Evolutionary conservation across 306 rosid genomes (phyloP), one percentile per base, ranked within the genome.

Genomic region (Carpinus fangiana): DNA sequence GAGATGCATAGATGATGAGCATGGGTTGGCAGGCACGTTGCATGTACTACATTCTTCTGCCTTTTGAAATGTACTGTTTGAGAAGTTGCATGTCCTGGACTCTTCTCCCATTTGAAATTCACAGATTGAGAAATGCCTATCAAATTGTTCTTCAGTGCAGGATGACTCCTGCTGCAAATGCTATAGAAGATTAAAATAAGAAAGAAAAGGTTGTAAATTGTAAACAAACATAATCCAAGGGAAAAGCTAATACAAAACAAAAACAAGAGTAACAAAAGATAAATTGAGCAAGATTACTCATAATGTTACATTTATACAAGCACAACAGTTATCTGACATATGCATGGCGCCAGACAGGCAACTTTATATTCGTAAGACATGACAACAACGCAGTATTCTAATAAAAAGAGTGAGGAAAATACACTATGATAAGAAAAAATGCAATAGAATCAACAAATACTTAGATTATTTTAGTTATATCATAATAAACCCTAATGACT

Each of bases 31-130:
- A 16, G 70, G 31, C 59, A 20, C 54, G n/a, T 73, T 81, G 75
- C 68, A 54, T 73, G 51, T 70, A 60, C 48, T 16, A 8, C 56
- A 73, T 36, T 45, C 78, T 65, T 78, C 83, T 57, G 56, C 59
- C 26, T 9, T 74, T 74, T 51, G 59, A 50, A 46, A 54, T 12
- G 45, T 51, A 70, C 11, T 53, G 45, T 38, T 43, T 2, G 11
- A 54, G 50, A 36, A 53, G 28, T 73, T 81, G 75, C 68, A 55
- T 76, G 56, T 74, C 61, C 48, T 20, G 16, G 57, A 73, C 26
- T 45, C 75, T 65, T 78, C 81, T 65, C 65, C 66, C 26, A 9
- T 74, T 75, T 57, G 66, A 34, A 52, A 59, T 59, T 12, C 23
- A 59, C 18, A 10, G 17, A 38, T 59, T 23, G 66, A 7, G 17